Evolutionary conservation across 2,329 filamentous ascomycete genomes (phyloP).

Genomic region (Bretziella fagacearum): DNA sequence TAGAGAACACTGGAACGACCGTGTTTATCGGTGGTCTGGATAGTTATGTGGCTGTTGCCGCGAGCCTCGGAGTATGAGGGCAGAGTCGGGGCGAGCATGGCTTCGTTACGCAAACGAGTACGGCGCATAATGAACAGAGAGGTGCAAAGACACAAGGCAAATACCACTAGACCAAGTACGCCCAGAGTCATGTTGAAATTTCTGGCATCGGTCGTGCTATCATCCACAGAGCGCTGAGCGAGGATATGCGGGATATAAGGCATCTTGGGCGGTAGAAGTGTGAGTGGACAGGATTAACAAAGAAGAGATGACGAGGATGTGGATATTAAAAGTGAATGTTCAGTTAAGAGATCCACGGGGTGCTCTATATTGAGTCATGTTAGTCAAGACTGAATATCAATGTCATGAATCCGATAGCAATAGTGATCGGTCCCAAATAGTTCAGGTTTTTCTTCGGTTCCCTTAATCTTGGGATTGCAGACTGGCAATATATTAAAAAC

Average conservation of each 20-base stretch:
- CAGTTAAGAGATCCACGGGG: conserved; percentile 14
- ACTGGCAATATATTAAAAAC: conserved; percentile 9
- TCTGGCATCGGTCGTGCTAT: conserved; percentile 40
- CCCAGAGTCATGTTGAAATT: conserved; percentile 57
- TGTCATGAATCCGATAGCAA: not conserved
- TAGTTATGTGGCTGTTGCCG: conserved; percentile 39
- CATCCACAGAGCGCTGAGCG: conserved; percentile 17
- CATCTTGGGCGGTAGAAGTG: conserved; percentile 10
- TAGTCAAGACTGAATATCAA: not conserved
- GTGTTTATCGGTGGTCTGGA: conserved; percentile 34
- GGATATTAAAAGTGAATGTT: conserved; percentile 13
- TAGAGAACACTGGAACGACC: conserved; percentile 55
- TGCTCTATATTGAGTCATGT: conserved; percentile 2
- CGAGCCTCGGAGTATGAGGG: conserved; percentile 29
- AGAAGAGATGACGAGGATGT: not conserved
- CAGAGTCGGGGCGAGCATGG: conserved; percentile 27
- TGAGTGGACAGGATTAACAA: not conserved
- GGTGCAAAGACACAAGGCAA: conserved; percentile 51
- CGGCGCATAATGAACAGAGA: conserved; percentile 58
- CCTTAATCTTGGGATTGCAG: conserved; percentile 2
- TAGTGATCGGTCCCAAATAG: not conserved
- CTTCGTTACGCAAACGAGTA: conserved; percentile 31
- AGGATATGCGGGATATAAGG: conserved; percentile 13
- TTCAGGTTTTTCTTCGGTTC: not conserved
- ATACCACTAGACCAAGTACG: conserved; percentile 60